Base-by-base conservation (phyloP, 2,329 filamentous ascomycete genomes). In the Trichoderma endophyticum region DNA sequence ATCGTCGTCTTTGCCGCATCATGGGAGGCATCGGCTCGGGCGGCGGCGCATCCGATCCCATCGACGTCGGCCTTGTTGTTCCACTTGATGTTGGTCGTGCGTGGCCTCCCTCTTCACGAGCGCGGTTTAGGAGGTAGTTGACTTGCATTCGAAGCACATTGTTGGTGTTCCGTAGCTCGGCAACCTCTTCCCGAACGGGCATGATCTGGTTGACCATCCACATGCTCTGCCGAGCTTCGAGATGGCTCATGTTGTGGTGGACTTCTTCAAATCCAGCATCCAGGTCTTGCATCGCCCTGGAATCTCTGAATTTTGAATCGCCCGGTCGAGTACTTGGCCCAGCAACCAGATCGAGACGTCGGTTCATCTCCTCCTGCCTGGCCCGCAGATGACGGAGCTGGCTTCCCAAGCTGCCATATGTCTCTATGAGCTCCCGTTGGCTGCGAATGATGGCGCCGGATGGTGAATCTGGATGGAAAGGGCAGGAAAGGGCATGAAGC, bases 171-270 rank as follows among this genome's bases (percentile, higher is more conserved):
- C 85, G 83, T 56, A 89, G 81, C 77, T 91, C 89, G 4, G 86
- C 85, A n/a, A 91, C 84, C 78, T 90, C 87, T 72, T 91, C 88
- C 71, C 89, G 88, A 73, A 91, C 86, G 8, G 86, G 88, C 76
- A 89, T 84, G 6, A 88, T 86, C 78, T 90, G 87, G 75, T 89
- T 90, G 76, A 90, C 84, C 9, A 89, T 84, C 84, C 88, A 86
- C 79, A 89, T 86, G 36, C 85, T 88, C 76, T 90, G 88, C 63
- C 87, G 85, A 6, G 57, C 57, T 76, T 90, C 88, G 64, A 89
- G 83, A 72, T 90, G 88, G 24, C 85, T 86, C 48, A 90, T 76
- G 56, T 85, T 86, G 70, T 88, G 85, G 65, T 88, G 86, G 3
- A 91, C 79, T 63, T 88, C 85, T 75, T 88, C 87, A 56, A 90